Base-by-base conservation (phyloP, 2,329 filamentous ascomycete species). In the Exophiala sp. region DNA sequence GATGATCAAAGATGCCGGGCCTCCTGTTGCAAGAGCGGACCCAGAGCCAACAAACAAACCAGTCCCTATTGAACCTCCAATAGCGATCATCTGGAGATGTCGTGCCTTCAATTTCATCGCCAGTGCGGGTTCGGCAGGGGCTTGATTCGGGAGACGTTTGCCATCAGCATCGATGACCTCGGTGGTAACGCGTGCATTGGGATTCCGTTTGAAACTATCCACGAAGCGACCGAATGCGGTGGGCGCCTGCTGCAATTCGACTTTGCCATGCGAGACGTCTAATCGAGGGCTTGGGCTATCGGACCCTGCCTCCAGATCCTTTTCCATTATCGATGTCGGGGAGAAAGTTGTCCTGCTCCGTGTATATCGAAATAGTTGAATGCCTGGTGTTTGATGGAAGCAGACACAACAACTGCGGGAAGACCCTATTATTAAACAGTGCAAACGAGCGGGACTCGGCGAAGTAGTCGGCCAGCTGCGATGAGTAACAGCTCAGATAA, bases 31-130 rank as follows among this genome's bases (percentile, higher is more conserved):
- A 50, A 93, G 72, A 11, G 86, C 81, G 51, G 72, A 74, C 46
- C 86, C 87, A 0, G 87, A 91, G 19, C 86, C 85, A 34, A 95
- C 51, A 30, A 54, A 57, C 9, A 57, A 34, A 49, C 54, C 54
- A 43, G 51, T 50, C 9, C 58, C 58, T 64, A 95, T 58, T 5
- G 55, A 55, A 30, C 55, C 58, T 16, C 55, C 58, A 29, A 60
- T 51, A 16, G 58, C 58, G 32, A 60, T 59, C 32, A 60, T 96
- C 72, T 96, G 90, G 65, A 96, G 66, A 73, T 97, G 91, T 41
- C 89, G 78, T 16, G 83, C 82, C 70, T 94, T 93, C 59, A 95
- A 70, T 66, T 82, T 83, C 62, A 89, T 77, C 43, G 85, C 81
- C 43, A 97, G 75, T 84, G 57, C 83, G 77, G 2, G 87, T 85